Conservation (phyloP, 495 filamentous ascomycete species). For the Penicillium flavigenum region DNA sequence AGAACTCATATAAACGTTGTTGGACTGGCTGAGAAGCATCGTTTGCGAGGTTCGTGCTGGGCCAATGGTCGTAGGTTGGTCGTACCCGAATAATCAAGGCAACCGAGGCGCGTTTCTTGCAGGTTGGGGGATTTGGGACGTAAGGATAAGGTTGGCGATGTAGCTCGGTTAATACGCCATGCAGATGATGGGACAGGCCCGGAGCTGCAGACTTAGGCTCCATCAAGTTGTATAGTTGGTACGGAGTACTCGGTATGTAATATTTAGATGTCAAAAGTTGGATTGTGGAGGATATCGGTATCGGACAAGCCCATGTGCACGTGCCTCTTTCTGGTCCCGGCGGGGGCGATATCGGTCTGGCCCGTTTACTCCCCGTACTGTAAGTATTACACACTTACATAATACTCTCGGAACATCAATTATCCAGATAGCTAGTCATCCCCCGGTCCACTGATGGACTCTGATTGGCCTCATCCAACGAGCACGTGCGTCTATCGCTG, state of each 20-base stretch:
- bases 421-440: neutral
- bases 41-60: slow-evolving; percentile 28
- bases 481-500: slow-evolving; percentile 19
- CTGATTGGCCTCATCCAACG: slow-evolving; percentile 1
- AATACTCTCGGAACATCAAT: neutral
- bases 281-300: neutral
- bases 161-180: slow-evolving; percentile 52
- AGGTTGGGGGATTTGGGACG: slow-evolving; percentile 59
- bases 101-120: slow-evolving; percentile 70
- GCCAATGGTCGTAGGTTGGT: slow-evolving; percentile 59
- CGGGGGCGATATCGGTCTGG: neutral
- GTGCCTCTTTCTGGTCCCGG: neutral
- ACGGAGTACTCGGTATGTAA: neutral
- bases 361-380: neutral
- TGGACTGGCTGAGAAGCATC: slow-evolving; percentile 36
- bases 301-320: neutral
- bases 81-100: slow-evolving; percentile 69
- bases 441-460: neutral
- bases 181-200: slow-evolving; percentile 33
- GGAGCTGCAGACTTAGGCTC: slow-evolving; percentile 2
- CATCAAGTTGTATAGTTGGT: slow-evolving; percentile 8
- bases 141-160: slow-evolving; percentile 58
- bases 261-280: neutral
- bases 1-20: slow-evolving; percentile 58
- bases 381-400: neutral